A percentile compares a stretch with the other conserved stretches of the same genome.
Conservation (phyloP, 192 early-diverging fungal genomes). For the Ambispora gerdemannii region DNA sequence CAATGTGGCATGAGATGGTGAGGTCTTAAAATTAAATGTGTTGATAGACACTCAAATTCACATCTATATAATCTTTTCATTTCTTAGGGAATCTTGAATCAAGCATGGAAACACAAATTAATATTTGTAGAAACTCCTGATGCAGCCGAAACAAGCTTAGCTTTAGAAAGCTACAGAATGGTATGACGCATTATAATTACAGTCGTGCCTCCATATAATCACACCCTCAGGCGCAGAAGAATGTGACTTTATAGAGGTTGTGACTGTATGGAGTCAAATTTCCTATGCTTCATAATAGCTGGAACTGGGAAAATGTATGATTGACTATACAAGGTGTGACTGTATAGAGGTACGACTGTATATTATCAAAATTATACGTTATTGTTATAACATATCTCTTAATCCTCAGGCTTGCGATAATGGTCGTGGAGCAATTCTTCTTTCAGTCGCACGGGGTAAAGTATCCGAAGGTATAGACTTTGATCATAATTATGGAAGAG, state of each 20-base stretch:
- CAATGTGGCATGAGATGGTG: slow-evolving; percentile 98
- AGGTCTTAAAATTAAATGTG: slow-evolving; percentile 4
- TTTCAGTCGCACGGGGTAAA: slow-evolving; percentile 98
- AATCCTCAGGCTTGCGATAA: slow-evolving; percentile 81
- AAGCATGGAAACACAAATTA: slow-evolving; percentile 94
- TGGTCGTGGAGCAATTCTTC: slow-evolving; percentile 93
- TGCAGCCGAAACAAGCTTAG: slow-evolving; percentile 93
- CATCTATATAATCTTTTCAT: not conserved
- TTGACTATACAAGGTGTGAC: too few species aligned
- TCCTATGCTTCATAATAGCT: too few species aligned
- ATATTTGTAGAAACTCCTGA: slow-evolving; percentile 99
- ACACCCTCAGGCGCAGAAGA: too few species aligned
- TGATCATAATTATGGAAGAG: slow-evolving; percentile 98
- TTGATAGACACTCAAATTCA: not conserved
- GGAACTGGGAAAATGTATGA: too few species aligned
- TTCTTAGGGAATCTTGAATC: slow-evolving; percentile 80
- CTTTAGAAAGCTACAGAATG: slow-evolving; percentile 90
- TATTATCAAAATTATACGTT: too few species aligned
- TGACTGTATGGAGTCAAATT: too few species aligned
- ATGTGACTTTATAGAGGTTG: too few species aligned
- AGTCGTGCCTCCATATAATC: too few species aligned
- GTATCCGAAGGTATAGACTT: slow-evolving; percentile 99
- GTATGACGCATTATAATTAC: slow-evolving; percentile 37
- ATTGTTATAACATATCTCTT: too few species aligned
- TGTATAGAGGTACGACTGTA: too few species aligned